Evolutionary conservation across 2,329 filamentous ascomycete genomes (phyloP), one percentile per base, ranked within the genome.

Genomic region (Botryotinia calthae): DNA sequence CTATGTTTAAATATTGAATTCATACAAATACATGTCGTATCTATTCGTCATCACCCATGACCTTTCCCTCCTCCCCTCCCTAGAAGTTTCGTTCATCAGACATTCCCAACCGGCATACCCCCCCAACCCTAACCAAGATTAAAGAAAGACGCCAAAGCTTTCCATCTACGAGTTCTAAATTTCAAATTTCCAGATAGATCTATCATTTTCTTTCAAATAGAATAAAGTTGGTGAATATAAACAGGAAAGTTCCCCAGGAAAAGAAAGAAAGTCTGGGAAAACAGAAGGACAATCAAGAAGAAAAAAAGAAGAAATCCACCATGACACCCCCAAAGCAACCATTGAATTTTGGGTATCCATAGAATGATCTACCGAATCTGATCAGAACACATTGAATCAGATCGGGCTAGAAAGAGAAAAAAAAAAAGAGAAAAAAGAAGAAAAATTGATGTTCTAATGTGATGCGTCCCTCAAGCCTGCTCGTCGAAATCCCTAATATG

Each of bases 401-500:
- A 63, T 63, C 40, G 37, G 59, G 28, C 4, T 7, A 18, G 51
- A 56, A 62, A 16, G 10, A 46, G 12, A 28, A 22, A 42, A 16
- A 18, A 44, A 20, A 28, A 28, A 20, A 28, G 8, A 20, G 61
- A 20, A n/a, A 40, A 25, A 14, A 62, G 12, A 28, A 63, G 4
- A 10, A 5, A 28, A 63, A 22, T 31, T 63, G 16, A 46, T 12
- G 8, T 46, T 31, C 5, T 4, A 4, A 16, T 42, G 8, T 6
- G 25, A 4, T 22, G 22, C n/a, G 14, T 14, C n/a, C 25, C 28
- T 54, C 59, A 72, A 12, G 14, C 16, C 25, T 34, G 37, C 37
- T 59, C 62, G 28, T 72, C 70, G 28, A 72, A 72, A 72, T 72
- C 70, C 2, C 54, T 31, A 67, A 72, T 72, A 2, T 67, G 63